Base-by-base conservation (phyloP, 441 rosid species). In the Populus tomentosa region DNA sequence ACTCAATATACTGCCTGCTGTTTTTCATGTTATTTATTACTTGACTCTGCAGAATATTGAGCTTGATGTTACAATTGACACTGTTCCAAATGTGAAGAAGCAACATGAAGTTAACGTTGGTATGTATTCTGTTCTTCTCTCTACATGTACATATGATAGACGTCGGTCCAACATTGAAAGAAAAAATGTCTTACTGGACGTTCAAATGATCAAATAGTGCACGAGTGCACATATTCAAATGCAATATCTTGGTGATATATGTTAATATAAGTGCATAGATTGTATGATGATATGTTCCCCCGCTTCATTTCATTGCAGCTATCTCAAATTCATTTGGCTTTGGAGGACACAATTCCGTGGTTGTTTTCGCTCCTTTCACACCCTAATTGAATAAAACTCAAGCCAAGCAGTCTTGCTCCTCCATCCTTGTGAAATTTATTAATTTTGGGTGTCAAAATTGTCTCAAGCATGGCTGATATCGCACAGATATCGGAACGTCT, bases 281-380 rank as follows among this genome's bases (percentile, higher is more conserved):
- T 53, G 18, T 26, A 26, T 26, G 26, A 26, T 26, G 26, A 26
- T 26, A 26, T 26, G 26, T 26, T 26, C 26, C 26, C 26, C 26
- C 23, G 23, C 13, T 10, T 30, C 63, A 5, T 66, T 65, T 40
- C 1, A 21, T 13, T 82, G 84, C 90, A 91, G 95, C 79, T 67
- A 89, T 89, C 78, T 91, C 95, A 35, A 88, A 89, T 69, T 91
- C 95, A 62, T 89, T 91, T n/a, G 93, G 91, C 70, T 88, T 91
- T 56, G 93, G 95, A 9, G 92, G 95, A 30, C 95, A 88, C 87
- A 89, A 91, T 71, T 89, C 92, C 0, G 93, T 88, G 79, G 91
- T 91, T 42, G 92, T 87, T 69, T 88, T 91, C 38, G 90, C 91
- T 78, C 89, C 93, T 1, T 91, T 83, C 82, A 69, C 32, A 32